These are phyloP conservation scores for Haematococcus lacustris DNA, from an alignment of 139 green algal genomes.

Conservation along the genomic window DNA sequence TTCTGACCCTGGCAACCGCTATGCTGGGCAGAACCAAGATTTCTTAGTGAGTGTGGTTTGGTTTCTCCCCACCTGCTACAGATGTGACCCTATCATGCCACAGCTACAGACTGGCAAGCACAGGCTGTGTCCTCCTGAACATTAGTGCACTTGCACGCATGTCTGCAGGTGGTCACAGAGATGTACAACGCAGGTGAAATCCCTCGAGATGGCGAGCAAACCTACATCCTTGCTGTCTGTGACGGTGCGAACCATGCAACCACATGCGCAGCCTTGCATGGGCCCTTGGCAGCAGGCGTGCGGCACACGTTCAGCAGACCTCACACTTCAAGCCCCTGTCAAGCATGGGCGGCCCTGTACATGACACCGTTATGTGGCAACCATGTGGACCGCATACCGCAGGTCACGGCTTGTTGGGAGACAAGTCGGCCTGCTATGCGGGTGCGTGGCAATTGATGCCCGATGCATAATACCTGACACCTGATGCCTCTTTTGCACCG, in stretches of 20 bases:
- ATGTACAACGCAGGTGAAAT: constrained; percentile 7
- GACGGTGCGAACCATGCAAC: constrained; percentile 24
- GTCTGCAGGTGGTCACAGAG: background rate
- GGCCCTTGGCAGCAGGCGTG: background rate
- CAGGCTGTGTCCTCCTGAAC: no score
- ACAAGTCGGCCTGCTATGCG: constrained; percentile 26
- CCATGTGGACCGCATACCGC: background rate
- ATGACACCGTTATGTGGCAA: background rate
- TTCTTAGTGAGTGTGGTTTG: no score
- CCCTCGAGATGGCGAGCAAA: constrained; percentile 12
- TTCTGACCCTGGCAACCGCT: no score
- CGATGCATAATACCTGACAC: no score
- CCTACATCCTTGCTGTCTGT: constrained; percentile 18
- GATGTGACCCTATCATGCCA: no score
- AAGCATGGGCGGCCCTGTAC: no score
- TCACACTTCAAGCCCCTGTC: background rate
- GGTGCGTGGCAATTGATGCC: no score
- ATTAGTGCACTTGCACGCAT: no score
- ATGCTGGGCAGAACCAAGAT: no score
- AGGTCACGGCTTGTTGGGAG: constrained; percentile 32
- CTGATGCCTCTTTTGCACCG: no score
- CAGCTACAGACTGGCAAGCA: no score
- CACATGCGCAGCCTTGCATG: background rate
- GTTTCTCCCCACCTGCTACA: no score
- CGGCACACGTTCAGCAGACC: background rate